phyloP scores from a whole-genome alignment of 345 rosid species.

The Citrus mangshanensis region DNA sequence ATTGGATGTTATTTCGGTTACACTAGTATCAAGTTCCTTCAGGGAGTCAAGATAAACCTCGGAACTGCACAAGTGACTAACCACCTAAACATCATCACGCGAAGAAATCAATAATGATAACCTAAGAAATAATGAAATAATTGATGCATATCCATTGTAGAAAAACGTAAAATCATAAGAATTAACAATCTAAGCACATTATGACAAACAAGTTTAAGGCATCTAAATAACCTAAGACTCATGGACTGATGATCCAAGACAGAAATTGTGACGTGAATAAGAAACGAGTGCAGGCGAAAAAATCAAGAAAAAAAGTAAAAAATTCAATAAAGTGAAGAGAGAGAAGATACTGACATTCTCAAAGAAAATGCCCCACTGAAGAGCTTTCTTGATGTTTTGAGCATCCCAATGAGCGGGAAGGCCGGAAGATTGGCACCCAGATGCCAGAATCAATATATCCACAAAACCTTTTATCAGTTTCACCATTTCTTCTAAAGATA shows the following conservation, averaged over 20 bases:
- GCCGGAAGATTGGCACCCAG: constrained; percentile 84
- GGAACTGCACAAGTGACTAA: constrained; percentile 37
- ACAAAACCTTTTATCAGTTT: constrained; percentile 71
- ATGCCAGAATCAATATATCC: constrained; percentile 66
- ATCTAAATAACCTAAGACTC: background rate
- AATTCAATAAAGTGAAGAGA: background rate
- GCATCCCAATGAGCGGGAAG: constrained; percentile 65
- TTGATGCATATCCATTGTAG: background rate
- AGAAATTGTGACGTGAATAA: background rate
- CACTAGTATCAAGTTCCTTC: constrained; percentile 58
- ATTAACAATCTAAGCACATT: background rate
- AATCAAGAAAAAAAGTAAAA: background rate
- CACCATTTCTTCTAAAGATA: constrained; percentile 51
- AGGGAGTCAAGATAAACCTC: constrained; percentile 45
- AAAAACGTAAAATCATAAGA: background rate
- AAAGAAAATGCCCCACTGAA: constrained; percentile 78
- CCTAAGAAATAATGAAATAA: background rate
- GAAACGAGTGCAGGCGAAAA: background rate
- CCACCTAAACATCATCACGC: constrained; percentile 32
- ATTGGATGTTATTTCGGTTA: constrained; percentile 46
- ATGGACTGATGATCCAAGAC: background rate
- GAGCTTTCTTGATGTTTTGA: constrained; percentile 50
- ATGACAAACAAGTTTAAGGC: too few species aligned
- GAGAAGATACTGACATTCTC: constrained; percentile 45
- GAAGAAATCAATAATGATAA: background rate